phyloP scores from a whole-genome alignment of 805 yeast species.

The Candida cerambycidarum region DNA sequence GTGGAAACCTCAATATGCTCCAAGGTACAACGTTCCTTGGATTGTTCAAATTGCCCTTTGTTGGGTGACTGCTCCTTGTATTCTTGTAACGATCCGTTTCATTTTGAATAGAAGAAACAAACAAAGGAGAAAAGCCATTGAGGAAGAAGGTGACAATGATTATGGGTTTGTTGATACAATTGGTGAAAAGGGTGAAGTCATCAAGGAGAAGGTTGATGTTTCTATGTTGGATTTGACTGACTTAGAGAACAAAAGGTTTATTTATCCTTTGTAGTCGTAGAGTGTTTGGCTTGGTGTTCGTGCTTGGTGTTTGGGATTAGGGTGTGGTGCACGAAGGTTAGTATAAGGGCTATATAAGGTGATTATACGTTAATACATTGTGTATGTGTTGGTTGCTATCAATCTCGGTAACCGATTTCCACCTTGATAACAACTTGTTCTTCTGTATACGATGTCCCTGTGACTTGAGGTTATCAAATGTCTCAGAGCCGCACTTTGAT shows the following conservation, averaged over 20 bases:
- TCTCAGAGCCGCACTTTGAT: not conserved
- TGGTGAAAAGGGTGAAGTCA: slow-evolving; percentile 9
- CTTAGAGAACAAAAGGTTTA: slow-evolving; percentile 13
- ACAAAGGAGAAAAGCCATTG: slow-evolving; percentile 24
- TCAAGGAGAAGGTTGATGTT: slow-evolving; percentile 11
- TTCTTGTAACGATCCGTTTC: slow-evolving; percentile 44
- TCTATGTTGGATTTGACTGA: slow-evolving; percentile 16
- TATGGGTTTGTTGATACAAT: slow-evolving; percentile 11
- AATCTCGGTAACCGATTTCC: too few relatives aligned
- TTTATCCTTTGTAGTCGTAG: slow-evolving; percentile 11
- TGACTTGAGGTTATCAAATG: slow-evolving; percentile 5
- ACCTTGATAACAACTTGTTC: too few relatives aligned
- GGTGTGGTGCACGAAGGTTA: too few relatives aligned
- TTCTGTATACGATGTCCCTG: slow-evolving; percentile 5
- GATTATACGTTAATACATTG: too few relatives aligned
- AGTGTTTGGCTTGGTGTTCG: not conserved
- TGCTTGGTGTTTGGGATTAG: too few relatives aligned
- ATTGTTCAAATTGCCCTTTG: slow-evolving; percentile 55
- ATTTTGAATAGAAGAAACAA: slow-evolving; percentile 47
- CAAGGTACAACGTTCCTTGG: slow-evolving; percentile 38
- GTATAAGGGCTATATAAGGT: too few relatives aligned
- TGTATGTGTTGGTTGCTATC: too few relatives aligned
- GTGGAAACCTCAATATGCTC: slow-evolving; percentile 49
- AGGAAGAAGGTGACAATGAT: slow-evolving; percentile 10
- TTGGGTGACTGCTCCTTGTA: slow-evolving; percentile 45